A percentile compares a stretch with the other conserved stretches of the same genome.
Evolutionary conservation across 257 asterid genomes (phyloP).

Genomic region (Solanum virginianum): DNA sequence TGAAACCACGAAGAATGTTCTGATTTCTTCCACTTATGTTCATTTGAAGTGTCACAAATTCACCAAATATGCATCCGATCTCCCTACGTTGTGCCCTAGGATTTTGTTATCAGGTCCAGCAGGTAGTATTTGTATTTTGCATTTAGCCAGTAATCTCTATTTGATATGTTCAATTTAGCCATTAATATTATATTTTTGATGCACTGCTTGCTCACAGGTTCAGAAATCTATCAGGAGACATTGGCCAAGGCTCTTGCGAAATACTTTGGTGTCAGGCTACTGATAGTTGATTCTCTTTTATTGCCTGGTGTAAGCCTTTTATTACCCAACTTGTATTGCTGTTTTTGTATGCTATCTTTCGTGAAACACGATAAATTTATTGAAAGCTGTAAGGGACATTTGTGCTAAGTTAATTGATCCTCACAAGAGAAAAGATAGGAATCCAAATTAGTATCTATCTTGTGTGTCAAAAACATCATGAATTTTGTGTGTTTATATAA

Average conservation of each 20-base stretch:
- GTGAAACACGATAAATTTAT: not conserved
- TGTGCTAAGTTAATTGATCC: not conserved
- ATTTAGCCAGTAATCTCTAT: not conserved
- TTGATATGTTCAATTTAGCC: constrained; percentile 4
- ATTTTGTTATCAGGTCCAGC: constrained; percentile 79
- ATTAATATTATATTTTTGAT: not conserved
- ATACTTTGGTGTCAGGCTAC: constrained; percentile 47
- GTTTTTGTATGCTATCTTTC: not conserved
- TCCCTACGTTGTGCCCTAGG: constrained; percentile 68
- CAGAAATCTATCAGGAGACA: constrained; percentile 84
- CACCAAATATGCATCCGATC: constrained; percentile 46
- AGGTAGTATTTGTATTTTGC: constrained; percentile 31
- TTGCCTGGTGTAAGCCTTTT: constrained; percentile 62
- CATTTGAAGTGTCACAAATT: constrained; percentile 48
- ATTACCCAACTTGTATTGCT: not conserved
- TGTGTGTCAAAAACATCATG: not conserved
- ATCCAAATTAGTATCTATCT: not conserved
- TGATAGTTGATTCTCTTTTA: constrained; percentile 53
- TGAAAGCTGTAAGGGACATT: not conserved
- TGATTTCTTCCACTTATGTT: constrained; percentile 63
- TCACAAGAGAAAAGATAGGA: not conserved
- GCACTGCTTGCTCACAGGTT: constrained; percentile 31
- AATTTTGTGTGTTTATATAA: not conserved
- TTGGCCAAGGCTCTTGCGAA: constrained; percentile 72
- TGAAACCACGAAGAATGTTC: constrained; percentile 67